Evolutionary conservation across 768 basidiomycete genomes (phyloP).

Genomic region (Pisolithus microcarpus): DNA sequence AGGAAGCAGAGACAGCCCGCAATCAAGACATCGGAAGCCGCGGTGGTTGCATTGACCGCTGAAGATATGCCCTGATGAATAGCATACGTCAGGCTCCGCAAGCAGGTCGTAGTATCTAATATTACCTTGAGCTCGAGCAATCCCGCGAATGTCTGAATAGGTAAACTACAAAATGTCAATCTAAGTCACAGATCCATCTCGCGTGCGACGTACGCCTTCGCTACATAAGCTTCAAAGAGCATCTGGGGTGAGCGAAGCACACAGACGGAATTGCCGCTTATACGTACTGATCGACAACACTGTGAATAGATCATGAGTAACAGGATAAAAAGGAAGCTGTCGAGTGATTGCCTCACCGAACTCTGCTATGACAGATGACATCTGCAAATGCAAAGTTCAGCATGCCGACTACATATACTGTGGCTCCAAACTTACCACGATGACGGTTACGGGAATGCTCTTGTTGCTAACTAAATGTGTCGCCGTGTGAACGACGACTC

Average conservation of each 20-base stretch:
- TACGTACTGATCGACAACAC: constrained; percentile 29
- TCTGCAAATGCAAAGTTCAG: constrained; percentile 1
- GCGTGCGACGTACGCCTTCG: constrained; percentile 27
- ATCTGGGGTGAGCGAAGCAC: constrained; percentile 3
- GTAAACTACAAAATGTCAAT: constrained; percentile 26
- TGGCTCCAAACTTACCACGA: constrained; percentile 17
- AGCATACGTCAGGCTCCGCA: neutral
- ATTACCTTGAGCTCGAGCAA: constrained; percentile 38
- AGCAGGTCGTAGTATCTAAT: neutral
- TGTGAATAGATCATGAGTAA: constrained; percentile 7
- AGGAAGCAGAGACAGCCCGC: constrained; percentile 40
- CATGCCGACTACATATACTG: neutral
- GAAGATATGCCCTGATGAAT: constrained; percentile 33
- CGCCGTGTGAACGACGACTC: neutral
- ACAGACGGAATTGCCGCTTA: neutral
- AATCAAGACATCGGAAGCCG: constrained; percentile 42
- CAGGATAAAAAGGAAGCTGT: neutral
- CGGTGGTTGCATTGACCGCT: constrained; percentile 44
- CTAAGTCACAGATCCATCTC: neutral
- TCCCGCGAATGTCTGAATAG: constrained; percentile 33
- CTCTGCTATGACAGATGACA: constrained; percentile 32
- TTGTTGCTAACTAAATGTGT: constrained; percentile 42
- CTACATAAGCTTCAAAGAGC: constrained; percentile 26
- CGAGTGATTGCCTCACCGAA: constrained; percentile 22
- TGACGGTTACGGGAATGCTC: constrained; percentile 29